Evolutionary conservation across 2,329 filamentous ascomycete species (phyloP).

Genomic region (Penicillium sp.): DNA sequence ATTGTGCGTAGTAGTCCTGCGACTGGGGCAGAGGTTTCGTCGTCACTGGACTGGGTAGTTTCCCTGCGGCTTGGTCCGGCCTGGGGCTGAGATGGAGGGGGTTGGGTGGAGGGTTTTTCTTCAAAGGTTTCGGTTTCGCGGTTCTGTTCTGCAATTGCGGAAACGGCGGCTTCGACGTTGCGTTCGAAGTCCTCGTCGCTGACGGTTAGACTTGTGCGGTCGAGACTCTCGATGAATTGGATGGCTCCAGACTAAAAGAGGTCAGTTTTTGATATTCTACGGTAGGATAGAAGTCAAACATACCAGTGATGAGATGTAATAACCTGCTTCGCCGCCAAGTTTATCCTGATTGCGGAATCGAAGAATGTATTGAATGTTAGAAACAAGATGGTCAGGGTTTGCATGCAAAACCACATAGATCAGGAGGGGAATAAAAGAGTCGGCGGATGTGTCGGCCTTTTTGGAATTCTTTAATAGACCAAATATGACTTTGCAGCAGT

Average conservation of each 20-base stretch:
- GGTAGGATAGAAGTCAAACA: conserved; percentile 25
- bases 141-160: conserved; percentile 90
- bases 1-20: conserved; percentile 84
- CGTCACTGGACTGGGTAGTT: conserved; percentile 49
- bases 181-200: conserved; percentile 92
- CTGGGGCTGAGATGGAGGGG: conserved; percentile 62
- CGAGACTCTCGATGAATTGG: conserved; percentile 94
- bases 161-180: conserved; percentile 95
- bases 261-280: conserved; percentile 2
- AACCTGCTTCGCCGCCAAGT: conserved; percentile 93
- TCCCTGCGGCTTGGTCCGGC: conserved; percentile 47
- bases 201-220: conserved; percentile 89
- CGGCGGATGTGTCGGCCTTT: conserved; percentile 82
- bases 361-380: conserved; percentile 96
- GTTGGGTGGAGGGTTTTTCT: conserved; percentile 46
- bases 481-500: conserved; percentile 99
- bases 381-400: conserved; percentile 92
- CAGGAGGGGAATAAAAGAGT: conserved; percentile 90
- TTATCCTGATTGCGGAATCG: conserved; percentile 98
- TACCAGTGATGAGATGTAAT: conserved; percentile 92
- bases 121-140: conserved; percentile 55
- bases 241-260: conserved; percentile 66
- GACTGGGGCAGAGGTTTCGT: conserved; percentile 74
- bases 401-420: conserved; percentile 95
- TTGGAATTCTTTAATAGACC: conserved; percentile 88